A percentile compares a stretch with the other conserved stretches of the same genome.
Evolutionary conservation across 805 yeast species (phyloP).

Genomic region (Zygosaccharomyces pseudorouxii): DNA sequence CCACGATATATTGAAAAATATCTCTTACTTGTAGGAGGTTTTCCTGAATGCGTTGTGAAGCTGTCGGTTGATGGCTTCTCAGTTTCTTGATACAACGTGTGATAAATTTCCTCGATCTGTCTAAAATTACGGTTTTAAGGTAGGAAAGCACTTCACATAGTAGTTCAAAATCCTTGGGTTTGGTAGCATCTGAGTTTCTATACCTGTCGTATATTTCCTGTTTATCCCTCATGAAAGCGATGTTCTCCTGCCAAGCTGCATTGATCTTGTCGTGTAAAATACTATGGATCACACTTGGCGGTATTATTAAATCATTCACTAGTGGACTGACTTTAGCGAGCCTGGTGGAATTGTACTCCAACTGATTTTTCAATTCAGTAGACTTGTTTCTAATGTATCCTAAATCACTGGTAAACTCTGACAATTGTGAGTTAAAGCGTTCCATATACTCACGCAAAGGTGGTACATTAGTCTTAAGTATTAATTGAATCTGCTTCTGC

Average conservation of each 20-base stretch:
- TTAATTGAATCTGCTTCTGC: slow-evolving; percentile 16
- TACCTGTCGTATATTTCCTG: slow-evolving; percentile 48
- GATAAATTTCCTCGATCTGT: slow-evolving; percentile 68
- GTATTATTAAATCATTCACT: slow-evolving; percentile 68
- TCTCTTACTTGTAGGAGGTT: slow-evolving; percentile 60
- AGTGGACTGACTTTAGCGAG: slow-evolving; percentile 61
- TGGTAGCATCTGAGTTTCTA: slow-evolving; percentile 12
- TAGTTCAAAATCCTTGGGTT: slow-evolving; percentile 29
- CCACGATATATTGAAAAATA: slow-evolving; percentile 51
- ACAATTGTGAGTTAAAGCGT: slow-evolving; percentile 55
- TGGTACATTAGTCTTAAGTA: slow-evolving; percentile 30
- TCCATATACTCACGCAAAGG: slow-evolving; percentile 53
- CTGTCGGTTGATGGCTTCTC: slow-evolving; percentile 52
- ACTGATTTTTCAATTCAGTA: slow-evolving; percentile 42
- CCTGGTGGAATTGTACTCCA: slow-evolving; percentile 45
- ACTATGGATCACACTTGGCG: slow-evolving; percentile 62
- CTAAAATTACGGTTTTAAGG: slow-evolving; percentile 61
- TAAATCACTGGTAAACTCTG: slow-evolving; percentile 54
- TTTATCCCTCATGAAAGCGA: slow-evolving; percentile 55
- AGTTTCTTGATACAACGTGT: slow-evolving; percentile 62
- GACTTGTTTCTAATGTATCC: slow-evolving; percentile 55
- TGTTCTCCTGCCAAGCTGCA: slow-evolving; percentile 59
- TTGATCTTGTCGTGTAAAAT: slow-evolving; percentile 55
- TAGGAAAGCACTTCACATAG: slow-evolving; percentile 37
- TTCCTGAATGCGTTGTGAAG: slow-evolving; percentile 73